Percentiles rank a stretch among this genome's conserved stretches.
Conservation (phyloP, 2,329 filamentous ascomycete species). For the Aureobasidium sp. region DNA sequence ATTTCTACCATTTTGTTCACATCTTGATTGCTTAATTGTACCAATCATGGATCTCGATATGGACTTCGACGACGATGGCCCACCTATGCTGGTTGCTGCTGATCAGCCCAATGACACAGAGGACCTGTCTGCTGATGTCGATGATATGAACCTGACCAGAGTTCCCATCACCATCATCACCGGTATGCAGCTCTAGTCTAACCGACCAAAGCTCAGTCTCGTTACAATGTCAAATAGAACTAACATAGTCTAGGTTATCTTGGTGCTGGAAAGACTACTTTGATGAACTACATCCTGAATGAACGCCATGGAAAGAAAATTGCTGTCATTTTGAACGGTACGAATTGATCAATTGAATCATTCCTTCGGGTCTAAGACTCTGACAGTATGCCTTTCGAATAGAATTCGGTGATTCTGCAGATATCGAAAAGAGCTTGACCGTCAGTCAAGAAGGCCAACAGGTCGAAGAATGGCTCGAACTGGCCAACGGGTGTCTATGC, state of each 20-base stretch:
- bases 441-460: conserved; percentile 70
- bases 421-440: conserved; percentile 93
- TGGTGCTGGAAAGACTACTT: conserved; percentile 91
- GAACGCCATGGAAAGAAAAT: conserved; percentile 96
- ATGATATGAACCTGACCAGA: conserved; percentile 49
- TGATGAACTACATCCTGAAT: conserved; percentile 92
- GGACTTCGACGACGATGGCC: conserved; percentile 54
- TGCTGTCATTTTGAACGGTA: conserved; percentile 90
- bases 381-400: neutral
- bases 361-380: neutral
- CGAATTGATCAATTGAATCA: neutral
- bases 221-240: neutral
- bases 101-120: conserved; percentile 21
- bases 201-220: no score
- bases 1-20: no score
- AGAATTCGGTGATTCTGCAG: conserved; percentile 50
- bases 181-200: conserved; percentile 37
- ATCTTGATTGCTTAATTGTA: neutral
- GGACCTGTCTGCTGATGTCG: conserved; percentile 30
- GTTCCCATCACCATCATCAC: conserved; percentile 83
- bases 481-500: conserved; percentile 95
- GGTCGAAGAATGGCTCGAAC: conserved; percentile 89
- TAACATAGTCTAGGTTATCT: conserved; percentile 64
- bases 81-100: conserved; percentile 56
- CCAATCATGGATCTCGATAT: conserved; percentile 32